Evolutionary conservation across 148 eudicot genomes (phyloP).

Genomic region (Amaranthus palmeri): DNA sequence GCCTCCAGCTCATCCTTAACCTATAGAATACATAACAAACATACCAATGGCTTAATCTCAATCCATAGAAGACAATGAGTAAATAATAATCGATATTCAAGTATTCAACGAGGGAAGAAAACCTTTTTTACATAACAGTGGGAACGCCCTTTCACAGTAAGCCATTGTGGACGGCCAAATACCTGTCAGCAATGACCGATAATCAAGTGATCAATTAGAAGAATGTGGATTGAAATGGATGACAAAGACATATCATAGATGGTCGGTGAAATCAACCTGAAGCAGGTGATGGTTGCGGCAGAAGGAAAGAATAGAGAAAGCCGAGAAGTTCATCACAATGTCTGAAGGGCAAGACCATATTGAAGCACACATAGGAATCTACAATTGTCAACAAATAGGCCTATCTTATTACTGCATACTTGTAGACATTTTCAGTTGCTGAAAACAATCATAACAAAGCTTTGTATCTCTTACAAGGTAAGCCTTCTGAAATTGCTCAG

Average conservation of each 20-base stretch:
- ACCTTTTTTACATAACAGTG: constrained; percentile 45
- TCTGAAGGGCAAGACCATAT: constrained; percentile 92
- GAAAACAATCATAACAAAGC: background rate
- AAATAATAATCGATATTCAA: background rate
- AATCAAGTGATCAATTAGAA: background rate
- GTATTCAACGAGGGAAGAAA: background rate
- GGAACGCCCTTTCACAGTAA: constrained; percentile 46
- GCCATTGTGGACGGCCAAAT: constrained; percentile 53
- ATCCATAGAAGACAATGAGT: background rate
- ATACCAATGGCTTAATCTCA: background rate
- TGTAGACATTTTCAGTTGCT: background rate
- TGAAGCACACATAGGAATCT: constrained; percentile 93
- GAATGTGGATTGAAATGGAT: background rate
- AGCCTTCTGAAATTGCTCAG: constrained; percentile 83
- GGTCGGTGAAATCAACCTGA: constrained; percentile 49
- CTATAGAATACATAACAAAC: constrained; percentile 24
- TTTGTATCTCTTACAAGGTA: constrained; percentile 63
- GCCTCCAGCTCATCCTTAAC: constrained; percentile 51
- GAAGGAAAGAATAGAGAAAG: constrained; percentile 74
- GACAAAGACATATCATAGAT: background rate
- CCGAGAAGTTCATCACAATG: constrained; percentile 74
- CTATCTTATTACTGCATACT: background rate
- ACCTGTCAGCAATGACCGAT: constrained; percentile 22
- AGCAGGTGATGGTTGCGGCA: constrained; percentile 92
- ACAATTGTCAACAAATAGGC: background rate